Evolutionary conservation across 768 basidiomycete genomes (phyloP).

Genomic region (Sarcodon aspratus): DNA sequence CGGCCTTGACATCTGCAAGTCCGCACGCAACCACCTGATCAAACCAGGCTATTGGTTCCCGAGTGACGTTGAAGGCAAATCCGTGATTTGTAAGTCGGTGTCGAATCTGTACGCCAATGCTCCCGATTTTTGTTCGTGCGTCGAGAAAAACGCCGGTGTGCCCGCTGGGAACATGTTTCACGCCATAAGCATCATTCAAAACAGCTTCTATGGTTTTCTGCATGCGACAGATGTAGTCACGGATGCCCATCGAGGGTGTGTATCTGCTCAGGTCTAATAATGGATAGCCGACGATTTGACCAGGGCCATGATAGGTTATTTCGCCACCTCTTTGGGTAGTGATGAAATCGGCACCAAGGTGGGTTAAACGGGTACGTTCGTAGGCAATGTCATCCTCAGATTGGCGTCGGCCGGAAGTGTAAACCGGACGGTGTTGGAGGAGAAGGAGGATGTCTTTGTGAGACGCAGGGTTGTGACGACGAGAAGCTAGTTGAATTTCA

Average conservation of each 20-base stretch:
- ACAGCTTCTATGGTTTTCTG: conserved; percentile 61
- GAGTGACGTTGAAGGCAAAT: conserved; percentile 84
- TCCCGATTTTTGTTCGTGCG: conserved; percentile 75
- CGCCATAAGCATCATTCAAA: conserved; percentile 46
- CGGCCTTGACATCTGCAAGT: conserved; percentile 70
- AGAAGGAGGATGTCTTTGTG: conserved; percentile 61
- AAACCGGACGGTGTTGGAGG: conserved; percentile 88
- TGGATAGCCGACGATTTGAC: conserved; percentile 94
- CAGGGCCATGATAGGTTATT: conserved; percentile 95
- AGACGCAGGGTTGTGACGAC: conserved; percentile 23
- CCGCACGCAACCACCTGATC: conserved; percentile 86
- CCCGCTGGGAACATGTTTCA: conserved; percentile 48
- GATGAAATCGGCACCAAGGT: conserved; percentile 82
- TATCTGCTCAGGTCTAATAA: conserved; percentile 81
- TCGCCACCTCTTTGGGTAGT: conserved; percentile 80
- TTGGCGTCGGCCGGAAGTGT: conserved; percentile 89
- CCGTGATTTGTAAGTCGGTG: conserved; percentile 94
- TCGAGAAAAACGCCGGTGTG: conserved; percentile 89
- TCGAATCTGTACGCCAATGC: conserved; percentile 93
- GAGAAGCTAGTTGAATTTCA: conserved; percentile 44
- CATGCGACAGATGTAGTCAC: conserved; percentile 78
- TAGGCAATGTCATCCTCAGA: conserved; percentile 41
- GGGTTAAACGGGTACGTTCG: conserved; percentile 55
- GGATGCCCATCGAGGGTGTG: conserved; percentile 56
- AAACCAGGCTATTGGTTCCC: conserved; percentile 80